phyloP scores from a whole-genome alignment of 495 filamentous ascomycete genomes.

The Pyrenopolyporus hunteri region DNA sequence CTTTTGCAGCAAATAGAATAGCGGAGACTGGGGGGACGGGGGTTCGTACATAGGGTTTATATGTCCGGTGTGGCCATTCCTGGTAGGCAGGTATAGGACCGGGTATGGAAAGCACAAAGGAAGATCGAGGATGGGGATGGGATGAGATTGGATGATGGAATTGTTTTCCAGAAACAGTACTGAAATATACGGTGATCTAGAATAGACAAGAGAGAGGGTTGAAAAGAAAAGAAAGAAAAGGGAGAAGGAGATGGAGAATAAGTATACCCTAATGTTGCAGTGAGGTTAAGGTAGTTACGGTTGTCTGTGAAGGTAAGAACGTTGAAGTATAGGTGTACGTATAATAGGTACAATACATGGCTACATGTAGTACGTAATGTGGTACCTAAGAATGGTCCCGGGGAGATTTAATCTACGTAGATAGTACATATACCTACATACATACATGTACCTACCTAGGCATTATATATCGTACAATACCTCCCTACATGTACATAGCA shows the following conservation, averaged over 20 bases:
- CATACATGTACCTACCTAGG: slow-evolving; percentile 1
- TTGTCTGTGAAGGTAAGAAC: not conserved
- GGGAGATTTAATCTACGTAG: too few species aligned
- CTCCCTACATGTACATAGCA: not conserved
- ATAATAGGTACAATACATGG: too few species aligned
- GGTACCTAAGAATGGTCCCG: too few species aligned
- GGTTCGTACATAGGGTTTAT: not conserved
- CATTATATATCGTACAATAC: not conserved
- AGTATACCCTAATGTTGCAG: not conserved
- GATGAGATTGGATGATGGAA: not conserved
- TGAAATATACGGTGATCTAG: not conserved
- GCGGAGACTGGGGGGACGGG: slow-evolving; percentile 8
- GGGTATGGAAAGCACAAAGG: not conserved
- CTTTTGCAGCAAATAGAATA: slow-evolving; percentile 32
- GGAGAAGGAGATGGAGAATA: not conserved
- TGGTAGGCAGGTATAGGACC: too few species aligned
- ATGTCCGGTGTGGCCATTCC: not conserved
- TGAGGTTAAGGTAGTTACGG: not conserved
- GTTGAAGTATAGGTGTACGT: not conserved
- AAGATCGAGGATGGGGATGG: not conserved
- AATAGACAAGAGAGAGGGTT: not conserved
- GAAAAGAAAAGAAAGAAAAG: not conserved
- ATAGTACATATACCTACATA: too few species aligned
- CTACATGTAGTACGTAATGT: too few species aligned
- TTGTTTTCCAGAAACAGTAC: not conserved